Evolutionary conservation across 768 basidiomycete species (phyloP).

Genomic region (Lanmaoa pseudosensibilis): DNA sequence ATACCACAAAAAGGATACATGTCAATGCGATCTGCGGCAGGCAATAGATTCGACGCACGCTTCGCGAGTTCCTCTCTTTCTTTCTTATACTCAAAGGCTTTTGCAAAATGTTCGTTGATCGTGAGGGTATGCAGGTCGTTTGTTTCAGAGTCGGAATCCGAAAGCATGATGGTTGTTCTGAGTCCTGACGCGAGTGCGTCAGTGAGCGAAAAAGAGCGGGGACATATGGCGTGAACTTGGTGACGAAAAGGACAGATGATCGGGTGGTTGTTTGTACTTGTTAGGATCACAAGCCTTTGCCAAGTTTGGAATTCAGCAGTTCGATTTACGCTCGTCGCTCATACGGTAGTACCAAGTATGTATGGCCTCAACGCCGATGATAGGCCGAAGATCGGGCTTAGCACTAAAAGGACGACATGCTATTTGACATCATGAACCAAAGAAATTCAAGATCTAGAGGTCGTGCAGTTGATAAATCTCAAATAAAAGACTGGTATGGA

Average conservation of each 20-base stretch:
- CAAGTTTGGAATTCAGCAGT: background rate
- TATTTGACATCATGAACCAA: no score
- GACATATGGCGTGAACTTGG: background rate
- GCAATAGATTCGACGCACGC: constrained; percentile 44
- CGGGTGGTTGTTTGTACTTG: constrained; percentile 19
- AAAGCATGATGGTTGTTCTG: constrained; percentile 40
- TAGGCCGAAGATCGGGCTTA: no score
- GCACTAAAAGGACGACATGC: no score
- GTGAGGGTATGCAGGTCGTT: constrained; percentile 52
- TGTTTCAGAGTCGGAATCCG: constrained; percentile 49
- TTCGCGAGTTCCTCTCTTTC: constrained; percentile 83
- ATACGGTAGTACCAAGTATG: no score
- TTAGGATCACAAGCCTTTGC: constrained; percentile 17
- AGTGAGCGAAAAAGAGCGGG: background rate
- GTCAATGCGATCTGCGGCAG: background rate
- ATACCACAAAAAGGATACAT: background rate
- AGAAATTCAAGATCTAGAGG: background rate
- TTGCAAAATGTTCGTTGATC: constrained; percentile 75
- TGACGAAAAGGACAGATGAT: background rate
- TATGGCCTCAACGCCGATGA: no score
- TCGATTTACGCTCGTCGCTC: no score
- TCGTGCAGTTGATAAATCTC: no score
- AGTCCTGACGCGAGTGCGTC: background rate
- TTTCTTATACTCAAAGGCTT: constrained; percentile 80
- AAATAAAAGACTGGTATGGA: no score